phyloP scores from a whole-genome alignment of 2,329 filamentous ascomycete species.

The Fusarium anthophilum region DNA sequence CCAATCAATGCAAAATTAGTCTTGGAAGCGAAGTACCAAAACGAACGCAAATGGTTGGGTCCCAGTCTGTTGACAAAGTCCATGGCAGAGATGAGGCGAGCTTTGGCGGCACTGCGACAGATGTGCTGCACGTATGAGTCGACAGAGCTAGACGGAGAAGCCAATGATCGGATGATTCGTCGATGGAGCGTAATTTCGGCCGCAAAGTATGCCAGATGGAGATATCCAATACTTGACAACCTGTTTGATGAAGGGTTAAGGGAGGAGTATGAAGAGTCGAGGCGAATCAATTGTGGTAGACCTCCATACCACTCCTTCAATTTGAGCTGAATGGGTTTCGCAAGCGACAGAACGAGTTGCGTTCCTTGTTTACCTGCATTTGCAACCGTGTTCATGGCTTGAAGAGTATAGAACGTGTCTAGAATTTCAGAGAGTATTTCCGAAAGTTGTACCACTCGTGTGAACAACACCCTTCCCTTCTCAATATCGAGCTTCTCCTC shows the following conservation, averaged over 20 bases:
- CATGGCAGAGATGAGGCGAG: conserved; percentile 93
- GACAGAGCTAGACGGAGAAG: conserved; percentile 54
- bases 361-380: conserved; percentile 75
- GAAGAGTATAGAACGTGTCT: conserved; percentile 83
- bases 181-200: conserved; percentile 94
- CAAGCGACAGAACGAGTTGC: conserved; percentile 76
- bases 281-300: conserved; percentile 70
- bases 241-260: conserved; percentile 52
- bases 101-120: conserved; percentile 92
- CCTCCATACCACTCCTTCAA: conserved; percentile 84
- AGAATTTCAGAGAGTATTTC: conserved; percentile 82
- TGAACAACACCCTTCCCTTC: conserved; percentile 75
- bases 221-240: conserved; percentile 74
- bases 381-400: conserved; percentile 75
- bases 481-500: conserved; percentile 73
- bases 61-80: conserved; percentile 95
- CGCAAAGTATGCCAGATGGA: conserved; percentile 93
- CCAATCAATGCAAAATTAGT: conserved; percentile 95
- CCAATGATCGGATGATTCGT: conserved; percentile 85
- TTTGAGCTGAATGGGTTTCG: conserved; percentile 84
- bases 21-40: conserved; percentile 91
- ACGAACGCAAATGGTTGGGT: conserved; percentile 84
- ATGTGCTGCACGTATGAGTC: conserved; percentile 91
- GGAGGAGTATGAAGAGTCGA: conserved; percentile 67
- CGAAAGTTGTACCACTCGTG: conserved; percentile 78